Evolutionary conservation across 1,284 basidiomycete species (phyloP).

Genomic region (Earliella scabrosa): DNA sequence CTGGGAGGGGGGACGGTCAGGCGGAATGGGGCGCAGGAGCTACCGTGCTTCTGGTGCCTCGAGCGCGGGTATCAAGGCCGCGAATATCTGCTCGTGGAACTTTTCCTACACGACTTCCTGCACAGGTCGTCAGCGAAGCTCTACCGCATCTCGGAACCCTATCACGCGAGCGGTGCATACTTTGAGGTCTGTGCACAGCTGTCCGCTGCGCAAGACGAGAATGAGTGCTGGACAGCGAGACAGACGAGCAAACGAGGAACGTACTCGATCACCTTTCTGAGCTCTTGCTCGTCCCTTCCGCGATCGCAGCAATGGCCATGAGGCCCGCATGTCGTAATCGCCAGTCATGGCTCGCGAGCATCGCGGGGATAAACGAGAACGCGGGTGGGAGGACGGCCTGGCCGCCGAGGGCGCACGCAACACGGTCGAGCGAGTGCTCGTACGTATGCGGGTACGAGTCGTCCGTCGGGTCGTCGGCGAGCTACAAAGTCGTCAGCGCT

Average conservation of each 20-base stretch:
- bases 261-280: slow-evolving; percentile 75
- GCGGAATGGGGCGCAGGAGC: slow-evolving; percentile 14
- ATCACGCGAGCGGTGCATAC: slow-evolving; percentile 40
- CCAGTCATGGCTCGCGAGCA: slow-evolving; percentile 84
- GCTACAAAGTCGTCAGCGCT: slow-evolving; percentile 42
- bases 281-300: slow-evolving; percentile 79
- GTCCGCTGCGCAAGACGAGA: no score
- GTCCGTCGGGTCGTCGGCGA: slow-evolving; percentile 71
- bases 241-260: slow-evolving; percentile 35
- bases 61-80: slow-evolving; percentile 71
- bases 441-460: slow-evolving; percentile 76
- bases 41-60: slow-evolving; percentile 79
- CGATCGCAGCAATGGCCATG: slow-evolving; percentile 80
- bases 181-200: slow-evolving; percentile 84
- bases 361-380: slow-evolving; percentile 78
- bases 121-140: not conserved
- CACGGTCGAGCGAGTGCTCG: slow-evolving; percentile 78
- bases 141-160: not conserved
- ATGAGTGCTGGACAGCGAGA: no score
- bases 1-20: slow-evolving; percentile 39
- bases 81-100: slow-evolving; percentile 70
- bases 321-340: slow-evolving; percentile 79
- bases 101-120: slow-evolving; percentile 78
- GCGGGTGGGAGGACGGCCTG: slow-evolving; percentile 72
- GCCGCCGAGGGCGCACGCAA: slow-evolving; percentile 78